Evolutionary conservation across 1,284 basidiomycete species (phyloP).

Genomic region (Lignosus rhinocerotis): DNA sequence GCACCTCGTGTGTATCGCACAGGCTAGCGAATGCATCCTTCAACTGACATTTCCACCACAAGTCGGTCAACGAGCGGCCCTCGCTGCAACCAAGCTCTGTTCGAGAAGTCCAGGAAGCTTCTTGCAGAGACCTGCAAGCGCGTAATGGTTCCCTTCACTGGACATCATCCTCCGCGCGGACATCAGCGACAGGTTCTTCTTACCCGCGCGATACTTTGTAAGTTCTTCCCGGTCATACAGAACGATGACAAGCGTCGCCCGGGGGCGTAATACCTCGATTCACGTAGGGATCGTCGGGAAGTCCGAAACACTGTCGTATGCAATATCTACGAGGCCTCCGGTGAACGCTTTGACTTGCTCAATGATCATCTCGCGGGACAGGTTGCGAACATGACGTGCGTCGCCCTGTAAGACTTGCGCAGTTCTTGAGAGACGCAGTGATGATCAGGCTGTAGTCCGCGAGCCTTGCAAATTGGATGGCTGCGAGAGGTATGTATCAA

Average conservation of each 20-base stretch:
- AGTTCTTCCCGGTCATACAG: neutral
- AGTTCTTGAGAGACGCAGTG: conserved; percentile 36
- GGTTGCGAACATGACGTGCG: conserved; percentile 36
- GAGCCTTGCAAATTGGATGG: conserved; percentile 37
- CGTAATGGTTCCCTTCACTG: conserved; percentile 31
- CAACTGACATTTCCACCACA: neutral
- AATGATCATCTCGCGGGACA: neutral
- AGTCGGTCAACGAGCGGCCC: neutral
- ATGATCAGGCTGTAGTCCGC: conserved; percentile 38
- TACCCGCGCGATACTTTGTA: conserved; percentile 1
- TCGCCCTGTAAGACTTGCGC: conserved; percentile 38
- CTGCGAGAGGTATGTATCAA: conserved; percentile 3
- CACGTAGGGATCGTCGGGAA: neutral
- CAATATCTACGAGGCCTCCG: neutral
- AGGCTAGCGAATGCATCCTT: conserved; percentile 8
- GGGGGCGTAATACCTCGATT: conserved; percentile 1
- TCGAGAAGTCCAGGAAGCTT: conserved; percentile 5
- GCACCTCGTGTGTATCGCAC: conserved; percentile 38
- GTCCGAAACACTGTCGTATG: neutral
- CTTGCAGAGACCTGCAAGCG: conserved; percentile 14
- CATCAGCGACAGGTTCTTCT: conserved; percentile 5
- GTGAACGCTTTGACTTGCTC: conserved; percentile 12
- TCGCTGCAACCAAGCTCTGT: conserved; percentile 16
- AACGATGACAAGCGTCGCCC: conserved; percentile 21
- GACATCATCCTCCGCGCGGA: conserved; percentile 3